Conservation (phyloP, 345 rosid species). For the Euphorbia pulcherrima region DNA sequence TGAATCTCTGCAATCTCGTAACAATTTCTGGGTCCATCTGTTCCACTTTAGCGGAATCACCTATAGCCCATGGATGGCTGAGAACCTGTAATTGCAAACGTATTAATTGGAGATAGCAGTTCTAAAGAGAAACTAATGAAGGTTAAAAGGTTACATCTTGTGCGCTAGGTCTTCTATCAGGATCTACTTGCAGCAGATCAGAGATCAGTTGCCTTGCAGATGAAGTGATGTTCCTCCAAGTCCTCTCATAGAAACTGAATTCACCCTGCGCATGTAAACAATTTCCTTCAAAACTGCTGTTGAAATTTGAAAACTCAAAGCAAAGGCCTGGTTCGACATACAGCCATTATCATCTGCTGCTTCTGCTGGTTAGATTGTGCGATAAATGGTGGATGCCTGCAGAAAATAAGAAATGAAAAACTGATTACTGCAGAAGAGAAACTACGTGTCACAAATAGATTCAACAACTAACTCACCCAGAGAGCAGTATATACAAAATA, state of each 20-base stretch:
- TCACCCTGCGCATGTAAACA: conserved; percentile 41
- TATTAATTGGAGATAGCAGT: not conserved
- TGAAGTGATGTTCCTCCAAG: conserved; percentile 56
- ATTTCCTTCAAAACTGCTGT: not conserved
- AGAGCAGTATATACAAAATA: conserved; percentile 54
- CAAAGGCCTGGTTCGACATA: conserved; percentile 15
- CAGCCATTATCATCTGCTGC: conserved; percentile 56
- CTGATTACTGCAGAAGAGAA: no score
- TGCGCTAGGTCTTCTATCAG: conserved; percentile 55
- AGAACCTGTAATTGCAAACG: conserved; percentile 35
- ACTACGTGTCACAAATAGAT: no score
- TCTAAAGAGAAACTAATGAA: not conserved
- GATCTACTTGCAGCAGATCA: conserved; percentile 58
- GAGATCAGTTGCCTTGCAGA: conserved; percentile 57
- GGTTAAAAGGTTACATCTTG: conserved; percentile 27
- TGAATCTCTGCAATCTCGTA: conserved; percentile 47
- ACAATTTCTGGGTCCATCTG: conserved; percentile 66
- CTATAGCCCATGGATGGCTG: conserved; percentile 58
- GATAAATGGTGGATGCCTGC: conserved; percentile 54
- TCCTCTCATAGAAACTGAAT: conserved; percentile 53
- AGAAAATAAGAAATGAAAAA: not conserved
- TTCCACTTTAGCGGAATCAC: conserved; percentile 56
- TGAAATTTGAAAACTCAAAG: not conserved
- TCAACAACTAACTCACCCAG: conserved; percentile 36
- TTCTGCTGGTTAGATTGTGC: conserved; percentile 61